These are phyloP conservation scores for Candida oleophila DNA, from an alignment of 805 yeast species.

Conservation along the genomic window DNA sequence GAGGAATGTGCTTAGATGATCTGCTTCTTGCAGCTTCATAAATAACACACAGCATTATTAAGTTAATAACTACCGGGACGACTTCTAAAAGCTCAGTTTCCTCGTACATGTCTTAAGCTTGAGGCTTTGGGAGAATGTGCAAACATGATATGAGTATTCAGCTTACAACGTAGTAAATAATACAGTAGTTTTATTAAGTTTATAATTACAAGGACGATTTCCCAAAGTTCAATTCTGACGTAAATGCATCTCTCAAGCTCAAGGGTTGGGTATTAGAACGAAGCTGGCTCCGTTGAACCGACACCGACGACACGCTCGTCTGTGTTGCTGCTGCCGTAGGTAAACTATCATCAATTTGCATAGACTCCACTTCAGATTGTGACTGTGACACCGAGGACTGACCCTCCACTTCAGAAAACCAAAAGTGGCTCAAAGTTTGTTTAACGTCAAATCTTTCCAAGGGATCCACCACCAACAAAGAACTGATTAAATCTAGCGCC, in stretches of 20 bases:
- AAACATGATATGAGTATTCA: no score
- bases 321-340: not conserved
- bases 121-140: no score
- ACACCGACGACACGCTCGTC: not conserved
- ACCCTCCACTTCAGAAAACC: slow-evolving; percentile 36
- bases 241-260: slow-evolving; percentile 24
- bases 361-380: not conserved
- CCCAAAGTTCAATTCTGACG: slow-evolving; percentile 18
- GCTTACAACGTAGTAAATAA: no score
- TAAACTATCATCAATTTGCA: slow-evolving; percentile 5
- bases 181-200: slow-evolving; percentile 6
- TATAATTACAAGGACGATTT: slow-evolving; percentile 7
- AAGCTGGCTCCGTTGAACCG: slow-evolving; percentile 15
- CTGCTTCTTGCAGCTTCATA: no score
- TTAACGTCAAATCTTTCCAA: slow-evolving; percentile 39
- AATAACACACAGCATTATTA: no score
- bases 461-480: slow-evolving; percentile 56
- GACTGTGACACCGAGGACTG: slow-evolving; percentile 11
- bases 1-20: no score
- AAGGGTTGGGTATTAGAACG: slow-evolving; percentile 28
- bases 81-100: no score
- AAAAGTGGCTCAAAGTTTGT: slow-evolving; percentile 40
- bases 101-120: no score
- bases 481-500: slow-evolving; percentile 64
- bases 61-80: no score